A percentile compares a stretch with the other conserved stretches of the same genome.
Conservation (phyloP, 805 yeast species). For the Vanderwaltozyma tropicalis region DNA sequence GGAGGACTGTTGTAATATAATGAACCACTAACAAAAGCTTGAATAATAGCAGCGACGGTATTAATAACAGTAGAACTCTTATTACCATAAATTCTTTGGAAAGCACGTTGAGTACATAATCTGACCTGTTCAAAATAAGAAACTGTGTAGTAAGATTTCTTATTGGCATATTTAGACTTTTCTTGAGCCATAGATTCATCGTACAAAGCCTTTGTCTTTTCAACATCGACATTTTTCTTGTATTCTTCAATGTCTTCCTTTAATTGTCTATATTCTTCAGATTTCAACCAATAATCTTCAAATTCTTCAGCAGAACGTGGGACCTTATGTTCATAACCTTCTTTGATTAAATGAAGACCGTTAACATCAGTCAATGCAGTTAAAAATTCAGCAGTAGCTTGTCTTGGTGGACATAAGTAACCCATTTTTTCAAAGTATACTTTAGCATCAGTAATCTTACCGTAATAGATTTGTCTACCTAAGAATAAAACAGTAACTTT, state of each 20-base stretch:
- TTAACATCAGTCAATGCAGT: conserved; percentile 51
- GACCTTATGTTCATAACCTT: conserved; percentile 39
- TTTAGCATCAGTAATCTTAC: conserved; percentile 39
- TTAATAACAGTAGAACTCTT: conserved; percentile 35
- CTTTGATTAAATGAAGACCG: conserved; percentile 30
- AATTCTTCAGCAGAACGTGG: conserved; percentile 52
- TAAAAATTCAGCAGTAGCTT: conserved; percentile 52
- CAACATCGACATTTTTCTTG: conserved; percentile 19
- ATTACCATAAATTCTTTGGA: conserved; percentile 49
- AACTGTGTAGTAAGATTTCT: conserved; percentile 20
- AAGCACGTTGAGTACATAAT: conserved; percentile 40
- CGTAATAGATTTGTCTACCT: conserved; percentile 50
- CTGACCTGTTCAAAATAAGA: conserved; percentile 37
- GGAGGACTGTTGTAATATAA: conserved; percentile 44
- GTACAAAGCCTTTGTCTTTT: conserved; percentile 29
- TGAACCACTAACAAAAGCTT: conserved; percentile 56
- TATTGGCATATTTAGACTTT: conserved; percentile 17
- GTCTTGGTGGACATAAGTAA: conserved; percentile 44
- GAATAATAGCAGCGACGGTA: conserved; percentile 31
- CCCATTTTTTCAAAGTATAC: conserved; percentile 48
- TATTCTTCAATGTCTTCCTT: conserved; percentile 34
- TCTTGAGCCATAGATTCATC: conserved; percentile 22
- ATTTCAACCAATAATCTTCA: conserved; percentile 34
- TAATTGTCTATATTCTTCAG: conserved; percentile 32
- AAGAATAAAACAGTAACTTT: conserved; percentile 42